Conservation (phyloP, 164 flowering plant species). For the Annona squamosa region DNA sequence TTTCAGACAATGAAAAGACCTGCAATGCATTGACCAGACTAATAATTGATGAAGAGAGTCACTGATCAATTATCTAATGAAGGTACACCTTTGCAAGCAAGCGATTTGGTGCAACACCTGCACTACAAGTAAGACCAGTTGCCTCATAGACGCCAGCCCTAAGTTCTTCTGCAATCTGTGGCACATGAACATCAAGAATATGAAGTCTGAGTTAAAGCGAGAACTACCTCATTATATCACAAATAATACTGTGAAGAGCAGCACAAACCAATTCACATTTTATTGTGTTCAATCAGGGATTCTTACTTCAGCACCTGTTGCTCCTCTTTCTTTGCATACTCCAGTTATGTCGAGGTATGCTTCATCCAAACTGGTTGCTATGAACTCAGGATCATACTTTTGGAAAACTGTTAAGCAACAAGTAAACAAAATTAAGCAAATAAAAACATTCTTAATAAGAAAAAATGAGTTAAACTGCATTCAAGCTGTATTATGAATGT, state of each 20-base stretch:
- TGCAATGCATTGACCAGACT: background rate
- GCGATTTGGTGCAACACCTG: slow-evolving; percentile 94
- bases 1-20: slow-evolving; percentile 1
- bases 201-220: background rate
- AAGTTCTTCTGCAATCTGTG: slow-evolving; percentile 81
- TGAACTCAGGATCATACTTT: slow-evolving; percentile 76
- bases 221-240: background rate
- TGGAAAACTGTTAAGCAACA: slow-evolving; percentile 44
- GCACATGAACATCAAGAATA: slow-evolving; percentile 4
- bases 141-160: slow-evolving; percentile 49
- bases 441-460: background rate
- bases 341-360: slow-evolving; percentile 91
- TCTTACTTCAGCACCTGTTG: slow-evolving; percentile 66
- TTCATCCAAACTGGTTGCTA: slow-evolving; percentile 92
- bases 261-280: background rate
- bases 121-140: slow-evolving; percentile 97
- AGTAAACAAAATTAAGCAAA: slow-evolving; percentile 1
- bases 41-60: background rate
- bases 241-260: background rate
- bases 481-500: background rate
- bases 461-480: background rate
- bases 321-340: slow-evolving; percentile 58
- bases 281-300: background rate
- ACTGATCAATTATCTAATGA: background rate
- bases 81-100: slow-evolving; percentile 86